phyloP scores from a whole-genome alignment of 2,329 filamentous ascomycete species.

The Gaeumannomyces tritici region DNA sequence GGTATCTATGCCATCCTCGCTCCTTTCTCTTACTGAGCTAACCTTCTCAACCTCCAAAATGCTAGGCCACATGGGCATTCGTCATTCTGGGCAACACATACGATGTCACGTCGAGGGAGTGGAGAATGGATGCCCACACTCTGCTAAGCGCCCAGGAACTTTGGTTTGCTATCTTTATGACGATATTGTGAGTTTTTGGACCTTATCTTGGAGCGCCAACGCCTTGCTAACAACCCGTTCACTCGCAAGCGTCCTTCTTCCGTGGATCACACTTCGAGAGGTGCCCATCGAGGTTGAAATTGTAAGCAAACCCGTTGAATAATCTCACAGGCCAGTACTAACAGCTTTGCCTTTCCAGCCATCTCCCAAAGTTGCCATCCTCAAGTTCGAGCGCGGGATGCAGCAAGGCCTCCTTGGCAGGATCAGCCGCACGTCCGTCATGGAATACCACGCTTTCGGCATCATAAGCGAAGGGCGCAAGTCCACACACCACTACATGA shows the following conservation, averaged over 20 bases:
- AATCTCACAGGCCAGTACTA: too few relatives aligned
- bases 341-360: slow-evolving; percentile 16
- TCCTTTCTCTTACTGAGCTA: slow-evolving; percentile 5
- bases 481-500: slow-evolving; percentile 27
- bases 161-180: slow-evolving; percentile 31
- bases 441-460: slow-evolving; percentile 32
- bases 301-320: slow-evolving; percentile 14
- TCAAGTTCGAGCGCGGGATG: slow-evolving; percentile 28
- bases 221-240: slow-evolving; percentile 5
- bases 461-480: slow-evolving; percentile 29
- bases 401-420: slow-evolving; percentile 29
- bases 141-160: slow-evolving; percentile 26
- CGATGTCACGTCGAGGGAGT: slow-evolving; percentile 22
- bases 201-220: not conserved
- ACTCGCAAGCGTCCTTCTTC: slow-evolving; percentile 21
- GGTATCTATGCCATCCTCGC: not conserved
- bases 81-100: slow-evolving; percentile 27
- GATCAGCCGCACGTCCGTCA: slow-evolving; percentile 29
- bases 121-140: slow-evolving; percentile 21
- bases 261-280: slow-evolving; percentile 27
- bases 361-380: slow-evolving; percentile 28
- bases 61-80: slow-evolving; percentile 25
- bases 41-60: not conserved
- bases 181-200: slow-evolving; percentile 22
- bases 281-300: slow-evolving; percentile 29